Conservation (phyloP, 2,329 filamentous ascomycete species). For the Fusarium clavum region DNA sequence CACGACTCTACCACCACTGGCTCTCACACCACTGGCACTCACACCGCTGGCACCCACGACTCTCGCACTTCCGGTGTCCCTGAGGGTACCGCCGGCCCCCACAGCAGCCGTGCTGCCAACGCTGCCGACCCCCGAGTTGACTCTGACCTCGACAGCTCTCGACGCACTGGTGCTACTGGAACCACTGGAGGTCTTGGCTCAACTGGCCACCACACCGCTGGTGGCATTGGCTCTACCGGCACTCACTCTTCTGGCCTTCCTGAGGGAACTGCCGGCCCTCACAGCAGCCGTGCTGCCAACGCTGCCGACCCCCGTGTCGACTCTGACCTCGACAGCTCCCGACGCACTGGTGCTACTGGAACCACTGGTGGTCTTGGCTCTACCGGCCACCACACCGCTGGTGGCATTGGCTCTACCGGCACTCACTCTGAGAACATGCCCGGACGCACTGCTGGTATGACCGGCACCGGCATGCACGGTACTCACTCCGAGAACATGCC, state of each 20-base stretch:
- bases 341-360: neutral
- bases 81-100: constrained; percentile 39
- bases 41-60: constrained; percentile 27
- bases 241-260: constrained; percentile 21
- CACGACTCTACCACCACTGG: constrained; percentile 5
- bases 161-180: constrained; percentile 52
- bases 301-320: constrained; percentile 65
- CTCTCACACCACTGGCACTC: constrained; percentile 21
- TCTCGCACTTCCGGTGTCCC: constrained; percentile 13
- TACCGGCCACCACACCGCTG: neutral
- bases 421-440: constrained; percentile 1
- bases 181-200: constrained; percentile 46
- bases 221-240: constrained; percentile 52
- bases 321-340: constrained; percentile 59
- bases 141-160: constrained; percentile 58
- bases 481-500: constrained; percentile 2
- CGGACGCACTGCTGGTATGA: neutral
- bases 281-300: constrained; percentile 60
- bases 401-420: neutral
- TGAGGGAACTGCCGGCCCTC: constrained; percentile 54
- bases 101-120: constrained; percentile 51
- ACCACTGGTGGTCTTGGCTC: no score
- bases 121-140: constrained; percentile 65
- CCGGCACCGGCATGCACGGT: neutral
- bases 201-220: constrained; percentile 46